These are phyloP conservation scores for Hibiscus tridactylites DNA, from an alignment of 345 rosid genomes.

Conservation along the genomic window DNA sequence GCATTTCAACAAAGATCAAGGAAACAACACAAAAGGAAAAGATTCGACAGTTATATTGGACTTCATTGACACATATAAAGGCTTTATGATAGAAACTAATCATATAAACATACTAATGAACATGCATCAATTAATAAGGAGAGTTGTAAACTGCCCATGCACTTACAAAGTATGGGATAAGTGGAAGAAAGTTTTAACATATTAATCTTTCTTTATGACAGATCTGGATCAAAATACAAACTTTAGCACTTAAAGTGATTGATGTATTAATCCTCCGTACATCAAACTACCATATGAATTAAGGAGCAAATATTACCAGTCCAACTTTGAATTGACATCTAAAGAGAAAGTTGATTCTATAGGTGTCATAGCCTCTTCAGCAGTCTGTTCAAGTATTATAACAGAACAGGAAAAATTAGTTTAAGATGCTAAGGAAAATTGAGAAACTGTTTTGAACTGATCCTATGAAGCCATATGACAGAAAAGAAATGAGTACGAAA, in stretches of 20 bases:
- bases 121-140: background rate
- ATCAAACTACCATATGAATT: background rate
- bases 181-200: background rate
- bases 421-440: background rate
- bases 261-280: background rate
- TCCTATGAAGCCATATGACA: background rate
- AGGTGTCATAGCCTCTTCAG: conserved; percentile 99
- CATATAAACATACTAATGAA: background rate
- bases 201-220: background rate
- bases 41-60: background rate
- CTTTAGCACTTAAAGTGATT: background rate
- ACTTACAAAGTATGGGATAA: background rate
- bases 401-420: background rate
- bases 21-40: background rate
- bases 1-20: background rate
- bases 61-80: background rate
- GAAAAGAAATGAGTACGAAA: background rate
- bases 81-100: conserved; percentile 2
- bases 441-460: background rate
- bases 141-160: background rate
- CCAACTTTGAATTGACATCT: conserved; percentile 94
- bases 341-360: conserved; percentile 95
- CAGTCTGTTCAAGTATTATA: conserved; percentile 52
- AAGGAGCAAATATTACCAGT: conserved; percentile 50
- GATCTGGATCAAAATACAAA: background rate